Percentiles rank a stretch among this genome's conserved stretches.
Evolutionary conservation across 1,139 yeast genomes (phyloP).

Genomic region (Candida gigantensis): DNA sequence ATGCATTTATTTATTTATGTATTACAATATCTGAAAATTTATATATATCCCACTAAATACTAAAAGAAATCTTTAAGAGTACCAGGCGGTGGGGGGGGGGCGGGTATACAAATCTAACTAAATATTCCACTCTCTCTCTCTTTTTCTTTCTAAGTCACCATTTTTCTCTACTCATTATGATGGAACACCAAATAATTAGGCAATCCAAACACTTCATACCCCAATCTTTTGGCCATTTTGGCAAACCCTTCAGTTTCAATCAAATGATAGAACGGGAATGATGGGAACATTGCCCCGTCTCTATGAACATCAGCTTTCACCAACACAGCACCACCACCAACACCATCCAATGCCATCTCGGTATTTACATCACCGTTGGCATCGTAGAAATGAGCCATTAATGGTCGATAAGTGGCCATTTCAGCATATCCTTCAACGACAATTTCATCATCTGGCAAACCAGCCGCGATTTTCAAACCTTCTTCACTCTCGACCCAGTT

Average conservation of each 20-base stretch:
- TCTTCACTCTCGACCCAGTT: conserved; percentile 95
- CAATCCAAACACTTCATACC: conserved; percentile 86
- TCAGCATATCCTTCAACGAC: conserved; percentile 91
- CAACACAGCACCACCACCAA: conserved; percentile 93
- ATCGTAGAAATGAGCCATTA: conserved; percentile 88
- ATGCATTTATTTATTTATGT: too few relatives aligned
- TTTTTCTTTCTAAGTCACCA: too few relatives aligned
- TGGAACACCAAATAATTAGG: conserved; percentile 95
- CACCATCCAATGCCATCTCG: conserved; percentile 89
- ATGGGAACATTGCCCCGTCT: conserved; percentile 99
- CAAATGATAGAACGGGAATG: conserved; percentile 94
- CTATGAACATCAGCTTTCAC: conserved; percentile 97
- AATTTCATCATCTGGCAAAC: conserved; percentile 82
- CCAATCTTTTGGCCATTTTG: conserved; percentile 93
- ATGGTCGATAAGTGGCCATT: conserved; percentile 90
- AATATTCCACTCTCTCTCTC: too few relatives aligned
- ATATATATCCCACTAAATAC: too few relatives aligned
- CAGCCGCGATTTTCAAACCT: conserved; percentile 72
- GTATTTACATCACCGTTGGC: conserved; percentile 57
- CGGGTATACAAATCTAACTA: too few relatives aligned
- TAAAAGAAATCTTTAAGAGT: too few relatives aligned
- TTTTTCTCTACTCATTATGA: conserved; percentile 70
- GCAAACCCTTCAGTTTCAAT: conserved; percentile 99
- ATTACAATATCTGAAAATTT: too few relatives aligned
- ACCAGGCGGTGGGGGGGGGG: too few relatives aligned